phyloP scores from a whole-genome alignment of 83 land plant species.

The Thuja plicata region DNA sequence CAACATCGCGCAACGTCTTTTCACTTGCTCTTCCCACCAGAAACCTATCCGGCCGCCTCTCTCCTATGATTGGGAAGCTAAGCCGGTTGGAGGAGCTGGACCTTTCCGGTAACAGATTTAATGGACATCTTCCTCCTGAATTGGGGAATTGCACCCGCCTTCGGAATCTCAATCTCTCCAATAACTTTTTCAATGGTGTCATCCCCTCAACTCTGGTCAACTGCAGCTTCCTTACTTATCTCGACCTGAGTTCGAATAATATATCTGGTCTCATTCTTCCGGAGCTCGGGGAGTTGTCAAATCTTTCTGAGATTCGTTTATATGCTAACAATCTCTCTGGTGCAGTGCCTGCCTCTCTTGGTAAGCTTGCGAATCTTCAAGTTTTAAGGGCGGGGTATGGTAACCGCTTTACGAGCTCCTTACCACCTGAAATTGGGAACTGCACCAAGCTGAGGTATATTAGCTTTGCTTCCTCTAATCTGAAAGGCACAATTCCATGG shows the following conservation, averaged over 20 bases:
- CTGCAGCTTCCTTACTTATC: conserved; percentile 22
- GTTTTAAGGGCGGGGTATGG: conserved; percentile 10
- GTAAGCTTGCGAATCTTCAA: conserved; percentile 21
- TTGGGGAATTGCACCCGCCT: conserved; percentile 23
- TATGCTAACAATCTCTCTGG: conserved; percentile 38
- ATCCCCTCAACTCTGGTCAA: conserved; percentile 31
- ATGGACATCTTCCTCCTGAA: conserved; percentile 25
- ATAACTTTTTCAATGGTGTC: conserved; percentile 31
- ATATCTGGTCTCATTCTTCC: conserved; percentile 24
- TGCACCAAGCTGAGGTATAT: conserved; percentile 29
- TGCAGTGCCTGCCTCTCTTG: conserved; percentile 39
- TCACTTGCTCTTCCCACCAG: not conserved
- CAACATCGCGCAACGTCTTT: not conserved
- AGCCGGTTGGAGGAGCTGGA: not conserved
- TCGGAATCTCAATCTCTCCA: conserved; percentile 31
- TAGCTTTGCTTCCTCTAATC: conserved; percentile 32
- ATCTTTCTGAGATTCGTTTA: conserved; percentile 29
- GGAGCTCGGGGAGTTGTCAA: conserved; percentile 38
- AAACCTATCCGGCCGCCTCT: not conserved
- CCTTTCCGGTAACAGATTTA: conserved; percentile 3
- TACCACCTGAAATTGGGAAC: conserved; percentile 17
- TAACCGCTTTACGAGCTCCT: conserved; percentile 40
- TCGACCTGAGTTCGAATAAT: conserved; percentile 12
- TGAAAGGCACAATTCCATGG: conserved; percentile 33
- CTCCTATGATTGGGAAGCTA: not conserved